These are phyloP conservation scores for Suillus luteus DNA, from an alignment of 768 basidiomycete genomes.

Conservation along the genomic window DNA sequence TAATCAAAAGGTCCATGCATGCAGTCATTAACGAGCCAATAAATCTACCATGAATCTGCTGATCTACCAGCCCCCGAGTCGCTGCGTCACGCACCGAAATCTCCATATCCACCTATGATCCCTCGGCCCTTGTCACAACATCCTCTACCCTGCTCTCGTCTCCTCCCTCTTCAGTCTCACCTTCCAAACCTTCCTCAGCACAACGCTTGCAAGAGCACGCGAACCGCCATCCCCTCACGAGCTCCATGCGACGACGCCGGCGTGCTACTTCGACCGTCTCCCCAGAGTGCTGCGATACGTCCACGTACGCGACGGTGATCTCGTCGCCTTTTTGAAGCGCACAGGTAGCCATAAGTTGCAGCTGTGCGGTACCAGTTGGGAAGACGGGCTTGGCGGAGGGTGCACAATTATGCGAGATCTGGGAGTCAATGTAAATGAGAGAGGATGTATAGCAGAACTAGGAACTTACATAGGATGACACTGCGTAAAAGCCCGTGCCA, in stretches of 20 bases:
- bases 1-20: constrained; percentile 2
- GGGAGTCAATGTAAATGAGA: neutral
- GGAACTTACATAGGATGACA: constrained; percentile 67
- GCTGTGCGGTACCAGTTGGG: constrained; percentile 62
- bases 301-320: constrained; percentile 75
- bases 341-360: constrained; percentile 66
- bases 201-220: constrained; percentile 74
- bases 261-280: constrained; percentile 60
- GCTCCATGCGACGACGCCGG: constrained; percentile 66
- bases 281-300: constrained; percentile 54
- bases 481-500: constrained; percentile 72
- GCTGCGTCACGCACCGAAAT: neutral
- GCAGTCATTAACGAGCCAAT: constrained; percentile 12
- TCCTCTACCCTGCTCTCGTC: constrained; percentile 55
- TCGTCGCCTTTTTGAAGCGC: constrained; percentile 76
- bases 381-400: constrained; percentile 71
- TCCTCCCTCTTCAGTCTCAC: constrained; percentile 38
- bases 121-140: constrained; percentile 35
- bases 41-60: neutral
- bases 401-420: constrained; percentile 73
- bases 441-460: neutral
- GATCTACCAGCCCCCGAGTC: constrained; percentile 1
- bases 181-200: constrained; percentile 48
- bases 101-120: constrained; percentile 16
- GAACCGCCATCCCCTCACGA: constrained; percentile 82